These are phyloP conservation scores for Ophiostoma sp. DNA, from an alignment of 2,329 filamentous ascomycete species.

Conservation along the genomic window DNA sequence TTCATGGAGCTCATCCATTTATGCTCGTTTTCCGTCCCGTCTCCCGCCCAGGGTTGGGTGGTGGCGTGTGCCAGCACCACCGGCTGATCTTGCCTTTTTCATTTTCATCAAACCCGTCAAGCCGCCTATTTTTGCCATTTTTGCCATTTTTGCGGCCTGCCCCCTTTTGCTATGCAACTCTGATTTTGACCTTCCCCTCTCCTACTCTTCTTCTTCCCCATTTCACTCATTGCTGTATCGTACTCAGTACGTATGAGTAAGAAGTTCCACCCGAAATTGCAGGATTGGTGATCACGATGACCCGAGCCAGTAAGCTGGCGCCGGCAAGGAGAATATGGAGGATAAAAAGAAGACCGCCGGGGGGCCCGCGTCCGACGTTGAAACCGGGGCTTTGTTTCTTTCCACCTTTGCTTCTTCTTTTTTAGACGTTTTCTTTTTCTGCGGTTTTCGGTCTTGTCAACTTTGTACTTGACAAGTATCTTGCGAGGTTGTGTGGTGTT, in stretches of 20 bases:
- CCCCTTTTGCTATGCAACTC: not conserved
- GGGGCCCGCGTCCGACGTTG: not conserved
- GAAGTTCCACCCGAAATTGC: conserved; percentile 1
- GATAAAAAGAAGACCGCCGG: not conserved
- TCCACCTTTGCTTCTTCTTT: not conserved
- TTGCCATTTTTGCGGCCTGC: conserved; percentile 2
- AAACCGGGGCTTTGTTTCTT: conserved; percentile 9
- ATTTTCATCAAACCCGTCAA: not conserved
- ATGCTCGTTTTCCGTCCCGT: not conserved
- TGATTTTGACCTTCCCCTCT: not conserved
- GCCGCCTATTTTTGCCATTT: not conserved
- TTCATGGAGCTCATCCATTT: not conserved
- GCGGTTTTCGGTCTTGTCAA: not conserved
- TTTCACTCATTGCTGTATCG: not conserved
- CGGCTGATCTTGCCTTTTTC: conserved; percentile 19
- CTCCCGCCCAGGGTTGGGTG: not conserved
- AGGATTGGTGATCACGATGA: conserved; percentile 17
- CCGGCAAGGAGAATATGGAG: conserved; percentile 11
- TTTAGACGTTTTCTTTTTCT: not conserved
- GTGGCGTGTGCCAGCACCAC: not conserved
- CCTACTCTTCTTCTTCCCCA: not conserved
- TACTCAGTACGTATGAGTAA: not conserved
- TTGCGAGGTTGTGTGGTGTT: not conserved
- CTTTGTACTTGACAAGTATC: not conserved
- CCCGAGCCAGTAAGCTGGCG: conserved; percentile 17